Conservation (phyloP, 306 rosid genomes). For the Ochetophila trinervis region DNA sequence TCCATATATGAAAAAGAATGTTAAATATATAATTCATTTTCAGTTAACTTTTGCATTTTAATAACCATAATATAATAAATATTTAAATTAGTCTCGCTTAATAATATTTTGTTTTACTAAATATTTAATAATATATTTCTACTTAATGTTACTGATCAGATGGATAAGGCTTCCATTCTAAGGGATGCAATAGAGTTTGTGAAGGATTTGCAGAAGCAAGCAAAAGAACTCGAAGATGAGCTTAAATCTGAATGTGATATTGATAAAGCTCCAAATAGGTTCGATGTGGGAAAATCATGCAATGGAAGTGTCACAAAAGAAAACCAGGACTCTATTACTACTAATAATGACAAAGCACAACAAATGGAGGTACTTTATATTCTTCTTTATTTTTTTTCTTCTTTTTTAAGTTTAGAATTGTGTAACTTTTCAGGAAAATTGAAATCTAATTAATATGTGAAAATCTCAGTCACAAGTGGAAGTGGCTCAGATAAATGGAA, state of each 20-base stretch:
- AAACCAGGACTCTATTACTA: conserved; percentile 41
- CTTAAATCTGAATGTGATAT: conserved; percentile 45
- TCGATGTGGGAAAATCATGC: conserved; percentile 39
- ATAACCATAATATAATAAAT: too few species aligned
- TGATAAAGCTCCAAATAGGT: conserved; percentile 35
- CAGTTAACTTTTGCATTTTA: too few species aligned
- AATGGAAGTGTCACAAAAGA: conserved; percentile 40
- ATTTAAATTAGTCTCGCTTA: too few species aligned
- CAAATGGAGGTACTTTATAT: conserved; percentile 65
- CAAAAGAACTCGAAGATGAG: conserved; percentile 67
- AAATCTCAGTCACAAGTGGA: conserved; percentile 73
- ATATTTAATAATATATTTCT: neutral
- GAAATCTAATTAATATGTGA: neutral
- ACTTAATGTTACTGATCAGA: conserved; percentile 17
- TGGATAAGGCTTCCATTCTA: conserved; percentile 75
- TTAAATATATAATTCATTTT: too few species aligned
- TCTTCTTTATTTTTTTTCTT: neutral
- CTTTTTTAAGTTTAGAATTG: neutral
- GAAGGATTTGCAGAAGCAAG: conserved; percentile 68
- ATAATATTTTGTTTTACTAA: neutral
- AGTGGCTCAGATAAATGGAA: conserved; percentile 61
- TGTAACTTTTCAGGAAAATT: neutral
- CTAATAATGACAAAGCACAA: conserved; percentile 54
- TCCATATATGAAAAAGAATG: too few species aligned
- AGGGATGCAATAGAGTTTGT: conserved; percentile 86